phyloP scores from a whole-genome alignment of 768 basidiomycete genomes.

The Leccinum longicurvipes region DNA sequence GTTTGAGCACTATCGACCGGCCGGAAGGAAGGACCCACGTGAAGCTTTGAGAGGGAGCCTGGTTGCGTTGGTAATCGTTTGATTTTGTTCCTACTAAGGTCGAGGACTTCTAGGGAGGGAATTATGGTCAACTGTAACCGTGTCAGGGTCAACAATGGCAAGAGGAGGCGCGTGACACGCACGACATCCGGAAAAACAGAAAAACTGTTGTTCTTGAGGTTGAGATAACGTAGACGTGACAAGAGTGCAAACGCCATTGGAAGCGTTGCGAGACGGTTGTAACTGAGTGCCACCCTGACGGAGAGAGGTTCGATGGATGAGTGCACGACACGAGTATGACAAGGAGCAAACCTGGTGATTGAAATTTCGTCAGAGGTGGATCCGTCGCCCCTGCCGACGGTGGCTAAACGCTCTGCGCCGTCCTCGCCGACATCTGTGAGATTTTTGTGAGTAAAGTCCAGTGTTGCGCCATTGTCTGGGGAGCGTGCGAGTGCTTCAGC shows the following conservation, averaged over 20 bases:
- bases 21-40: constrained; percentile 41
- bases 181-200: constrained; percentile 85
- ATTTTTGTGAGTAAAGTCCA: constrained; percentile 78
- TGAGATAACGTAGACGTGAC: constrained; percentile 77
- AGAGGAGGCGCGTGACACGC: constrained; percentile 32
- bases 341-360: constrained; percentile 55
- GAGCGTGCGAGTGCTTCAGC: constrained; percentile 63
- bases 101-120: constrained; percentile 87
- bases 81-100: constrained; percentile 91
- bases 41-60: constrained; percentile 72
- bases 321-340: constrained; percentile 4
- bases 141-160: constrained; percentile 9
- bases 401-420: constrained; percentile 75
- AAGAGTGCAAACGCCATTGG: constrained; percentile 73
- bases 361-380: constrained; percentile 45
- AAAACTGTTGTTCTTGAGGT: constrained; percentile 82
- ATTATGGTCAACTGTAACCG: constrained; percentile 69
- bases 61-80: constrained; percentile 74
- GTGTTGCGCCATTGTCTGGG: constrained; percentile 74
- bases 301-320: constrained; percentile 3
- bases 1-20: constrained; percentile 1
- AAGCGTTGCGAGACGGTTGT: constrained; percentile 77
- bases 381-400: constrained; percentile 45
- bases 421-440: constrained; percentile 72
- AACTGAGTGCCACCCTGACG: constrained; percentile 76